A percentile compares a stretch with the other conserved stretches of the same genome.
phyloP scores from a whole-genome alignment of 2,329 filamentous ascomycete genomes.

The Curvularia lunata region DNA sequence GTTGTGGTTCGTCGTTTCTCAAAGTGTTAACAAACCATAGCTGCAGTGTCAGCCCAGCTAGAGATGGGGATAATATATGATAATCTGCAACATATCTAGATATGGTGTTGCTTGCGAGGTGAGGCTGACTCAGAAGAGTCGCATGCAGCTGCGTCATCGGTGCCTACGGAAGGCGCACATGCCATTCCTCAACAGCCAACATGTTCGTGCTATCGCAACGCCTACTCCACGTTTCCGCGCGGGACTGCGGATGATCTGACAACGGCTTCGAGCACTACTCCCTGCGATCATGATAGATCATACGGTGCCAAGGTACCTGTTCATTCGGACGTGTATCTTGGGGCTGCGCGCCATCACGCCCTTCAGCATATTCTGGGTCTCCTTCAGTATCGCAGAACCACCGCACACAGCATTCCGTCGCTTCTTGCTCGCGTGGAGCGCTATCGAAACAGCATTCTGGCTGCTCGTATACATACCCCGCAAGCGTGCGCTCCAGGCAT shows the following conservation, averaged over 20 bases:
- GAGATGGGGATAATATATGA: neutral
- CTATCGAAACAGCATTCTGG: conserved; percentile 63
- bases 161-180: conserved; percentile 4
- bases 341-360: conserved; percentile 59
- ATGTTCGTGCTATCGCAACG: conserved; percentile 5
- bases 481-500: conserved; percentile 58
- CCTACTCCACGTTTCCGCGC: neutral
- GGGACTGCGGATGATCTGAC: neutral
- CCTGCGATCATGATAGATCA: conserved; percentile 49
- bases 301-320: conserved; percentile 49
- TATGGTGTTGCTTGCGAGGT: conserved; percentile 8
- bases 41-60: neutral
- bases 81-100: neutral
- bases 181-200: conserved; percentile 6
- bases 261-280: neutral
- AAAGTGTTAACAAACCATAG: neutral
- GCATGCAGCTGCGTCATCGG: conserved; percentile 11
- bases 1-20: neutral
- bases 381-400: conserved; percentile 46
- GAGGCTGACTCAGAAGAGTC: conserved; percentile 11
- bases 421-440: conserved; percentile 54
- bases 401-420: conserved; percentile 35
- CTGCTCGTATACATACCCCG: conserved; percentile 61
- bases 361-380: conserved; percentile 56
- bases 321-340: conserved; percentile 58